These are phyloP conservation scores for Leccinum rimulosum DNA, from an alignment of 768 basidiomycete species.

Conservation along the genomic window DNA sequence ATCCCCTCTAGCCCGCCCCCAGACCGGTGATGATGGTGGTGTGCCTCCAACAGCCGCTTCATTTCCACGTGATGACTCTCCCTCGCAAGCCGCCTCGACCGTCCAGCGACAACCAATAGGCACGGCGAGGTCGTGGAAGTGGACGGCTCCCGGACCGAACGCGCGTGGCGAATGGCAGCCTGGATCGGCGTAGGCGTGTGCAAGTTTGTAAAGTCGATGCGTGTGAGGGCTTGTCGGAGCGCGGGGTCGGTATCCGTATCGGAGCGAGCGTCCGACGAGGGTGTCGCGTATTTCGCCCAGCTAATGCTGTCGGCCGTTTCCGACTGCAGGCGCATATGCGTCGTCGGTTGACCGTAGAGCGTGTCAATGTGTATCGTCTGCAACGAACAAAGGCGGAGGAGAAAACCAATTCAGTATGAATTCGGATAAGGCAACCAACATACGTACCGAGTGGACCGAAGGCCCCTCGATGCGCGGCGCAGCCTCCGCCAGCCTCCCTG, in stretches of 20 bases:
- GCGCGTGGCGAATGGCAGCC: constrained; percentile 46
- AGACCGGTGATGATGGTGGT: background rate
- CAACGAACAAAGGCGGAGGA: background rate
- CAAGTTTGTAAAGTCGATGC: constrained; percentile 61
- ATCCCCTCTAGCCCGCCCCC: constrained; percentile 33
- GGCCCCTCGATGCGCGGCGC: background rate
- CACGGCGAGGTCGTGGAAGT: constrained; percentile 31
- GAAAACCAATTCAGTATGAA: background rate
- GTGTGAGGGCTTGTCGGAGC: constrained; percentile 40
- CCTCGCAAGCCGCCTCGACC: constrained; percentile 69
- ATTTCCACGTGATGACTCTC: constrained; percentile 75
- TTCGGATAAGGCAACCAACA: background rate
- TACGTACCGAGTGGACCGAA: constrained; percentile 10
- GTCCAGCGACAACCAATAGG: constrained; percentile 66
- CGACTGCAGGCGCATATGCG: constrained; percentile 68
- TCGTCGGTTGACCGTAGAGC: constrained; percentile 61
- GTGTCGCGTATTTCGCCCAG: constrained; percentile 62
- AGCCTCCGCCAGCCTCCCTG: background rate
- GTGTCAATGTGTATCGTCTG: constrained; percentile 57
- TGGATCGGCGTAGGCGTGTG: constrained; percentile 60
- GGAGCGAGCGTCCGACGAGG: background rate
- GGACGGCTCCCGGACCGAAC: constrained; percentile 16
- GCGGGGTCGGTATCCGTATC: constrained; percentile 9
- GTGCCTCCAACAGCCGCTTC: constrained; percentile 54
- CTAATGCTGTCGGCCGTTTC: constrained; percentile 80